Evolutionary conservation across 2,329 filamentous ascomycete genomes (phyloP).

Genomic region (Celoporthe dispersa): DNA sequence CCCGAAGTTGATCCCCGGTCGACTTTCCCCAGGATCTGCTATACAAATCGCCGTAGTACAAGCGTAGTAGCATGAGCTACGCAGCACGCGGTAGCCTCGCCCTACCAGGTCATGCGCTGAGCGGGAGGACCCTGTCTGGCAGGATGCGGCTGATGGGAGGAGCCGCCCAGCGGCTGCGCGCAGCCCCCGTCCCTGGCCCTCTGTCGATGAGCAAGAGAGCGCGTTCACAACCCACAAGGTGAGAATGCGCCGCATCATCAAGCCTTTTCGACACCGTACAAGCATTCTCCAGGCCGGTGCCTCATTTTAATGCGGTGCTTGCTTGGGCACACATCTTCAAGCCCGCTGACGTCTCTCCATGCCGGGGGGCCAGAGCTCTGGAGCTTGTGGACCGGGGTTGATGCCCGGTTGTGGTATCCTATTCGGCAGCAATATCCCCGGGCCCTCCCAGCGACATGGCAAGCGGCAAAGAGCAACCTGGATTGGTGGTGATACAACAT

Average conservation of each 20-base stretch:
- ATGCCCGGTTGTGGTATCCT: conserved; percentile 10
- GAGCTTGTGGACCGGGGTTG: conserved; percentile 10
- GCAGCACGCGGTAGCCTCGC: not conserved
- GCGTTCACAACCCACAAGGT: not conserved
- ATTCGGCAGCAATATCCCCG: conserved; percentile 8
- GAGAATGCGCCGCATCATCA: not conserved
- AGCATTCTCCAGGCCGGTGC: not conserved
- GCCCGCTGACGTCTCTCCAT: not conserved
- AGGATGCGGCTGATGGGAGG: not conserved
- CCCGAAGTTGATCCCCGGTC: conserved; percentile 13
- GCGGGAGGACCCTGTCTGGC: not conserved
- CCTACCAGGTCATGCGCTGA: not conserved
- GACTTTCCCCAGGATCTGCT: conserved; percentile 1
- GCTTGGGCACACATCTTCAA: not conserved
- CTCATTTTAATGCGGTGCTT: not conserved
- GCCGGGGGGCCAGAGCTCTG: not conserved
- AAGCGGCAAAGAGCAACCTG: not conserved
- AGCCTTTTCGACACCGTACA: not conserved
- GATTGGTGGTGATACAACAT: not conserved
- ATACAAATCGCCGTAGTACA: not conserved
- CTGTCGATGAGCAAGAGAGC: not conserved
- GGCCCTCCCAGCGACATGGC: not conserved
- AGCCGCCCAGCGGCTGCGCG: not conserved
- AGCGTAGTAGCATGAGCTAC: not conserved
- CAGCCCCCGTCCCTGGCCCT: not conserved